Percentiles rank a stretch among this genome's conserved stretches.
Evolutionary conservation across 2,329 filamentous ascomycete species (phyloP).

Genomic region (Hypoxylon sp.): DNA sequence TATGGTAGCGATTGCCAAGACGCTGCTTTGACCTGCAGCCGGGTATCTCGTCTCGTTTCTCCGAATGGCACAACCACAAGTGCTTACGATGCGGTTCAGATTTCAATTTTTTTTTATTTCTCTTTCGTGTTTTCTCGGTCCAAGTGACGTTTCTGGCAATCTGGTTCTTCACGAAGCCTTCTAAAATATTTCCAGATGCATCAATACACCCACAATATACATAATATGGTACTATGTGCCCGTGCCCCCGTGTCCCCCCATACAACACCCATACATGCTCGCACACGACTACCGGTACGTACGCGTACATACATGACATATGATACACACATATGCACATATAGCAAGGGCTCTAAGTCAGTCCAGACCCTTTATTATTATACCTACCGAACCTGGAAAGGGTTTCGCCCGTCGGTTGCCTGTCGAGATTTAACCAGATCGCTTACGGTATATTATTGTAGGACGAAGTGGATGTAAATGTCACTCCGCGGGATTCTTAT

Average conservation of each 20-base stretch:
- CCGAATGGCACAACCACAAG: conserved; percentile 39
- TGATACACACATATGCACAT: conserved; percentile 7
- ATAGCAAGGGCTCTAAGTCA: conserved; percentile 6
- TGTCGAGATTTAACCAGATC: conserved; percentile 38
- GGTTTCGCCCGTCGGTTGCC: conserved; percentile 27
- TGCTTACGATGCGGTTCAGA: conserved; percentile 39
- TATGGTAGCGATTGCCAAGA: conserved; percentile 32
- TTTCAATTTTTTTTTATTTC: conserved; percentile 27
- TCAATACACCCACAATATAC: neutral
- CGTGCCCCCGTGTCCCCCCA: neutral
- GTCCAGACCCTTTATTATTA: conserved; percentile 17
- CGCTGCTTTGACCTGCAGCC: conserved; percentile 41
- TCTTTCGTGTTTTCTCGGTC: neutral
- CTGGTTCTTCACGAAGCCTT: conserved; percentile 40
- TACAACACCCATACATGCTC: conserved; percentile 3
- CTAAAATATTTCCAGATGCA: conserved; percentile 37
- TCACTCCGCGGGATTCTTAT: neutral
- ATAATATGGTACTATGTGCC: neutral
- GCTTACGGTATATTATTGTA: conserved; percentile 28
- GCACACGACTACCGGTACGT: conserved; percentile 6
- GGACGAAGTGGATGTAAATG: conserved; percentile 10
- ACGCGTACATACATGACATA: conserved; percentile 10
- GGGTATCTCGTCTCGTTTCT: conserved; percentile 43
- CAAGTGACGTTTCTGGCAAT: conserved; percentile 34
- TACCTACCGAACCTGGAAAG: conserved; percentile 40